phyloP scores from a whole-genome alignment of 192 early-diverging fungal genomes.

The Jimgerdemannia flammicorona region DNA sequence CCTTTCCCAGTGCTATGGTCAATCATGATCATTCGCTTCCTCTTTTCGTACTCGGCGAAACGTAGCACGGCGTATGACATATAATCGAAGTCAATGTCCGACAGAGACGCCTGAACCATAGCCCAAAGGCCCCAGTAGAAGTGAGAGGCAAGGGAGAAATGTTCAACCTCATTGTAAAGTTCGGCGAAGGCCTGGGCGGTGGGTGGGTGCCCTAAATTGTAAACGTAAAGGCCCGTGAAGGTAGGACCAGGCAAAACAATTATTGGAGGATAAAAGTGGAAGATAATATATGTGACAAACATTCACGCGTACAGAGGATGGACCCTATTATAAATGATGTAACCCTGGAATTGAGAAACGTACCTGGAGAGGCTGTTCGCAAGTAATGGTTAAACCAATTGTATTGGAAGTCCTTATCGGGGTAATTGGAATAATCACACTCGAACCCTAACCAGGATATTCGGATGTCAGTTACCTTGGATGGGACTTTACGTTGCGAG shows the following conservation, averaged over 20 bases:
- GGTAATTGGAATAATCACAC: conserved; percentile 88
- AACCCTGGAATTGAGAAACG: neutral
- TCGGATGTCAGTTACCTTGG: too few species aligned
- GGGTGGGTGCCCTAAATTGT: too few species aligned
- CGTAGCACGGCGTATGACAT: conserved; percentile 80
- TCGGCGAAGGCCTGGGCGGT: too few species aligned
- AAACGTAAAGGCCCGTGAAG: neutral
- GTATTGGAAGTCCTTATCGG: conserved; percentile 62
- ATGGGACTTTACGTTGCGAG: too few species aligned
- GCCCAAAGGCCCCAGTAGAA: conserved; percentile 89
- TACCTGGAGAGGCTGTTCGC: conserved; percentile 30
- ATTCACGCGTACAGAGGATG: neutral
- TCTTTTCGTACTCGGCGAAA: conserved; percentile 73
- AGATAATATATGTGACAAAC: neutral
- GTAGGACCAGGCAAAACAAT: neutral
- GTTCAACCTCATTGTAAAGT: conserved; percentile 74
- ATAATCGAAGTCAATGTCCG: conserved; percentile 96
- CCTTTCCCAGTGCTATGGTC: neutral
- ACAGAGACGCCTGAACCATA: conserved; percentile 78
- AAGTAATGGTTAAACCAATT: conserved; percentile 80
- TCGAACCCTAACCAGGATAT: conserved; percentile 64
- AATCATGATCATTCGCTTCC: conserved; percentile 42
- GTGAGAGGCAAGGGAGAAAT: conserved; percentile 87
- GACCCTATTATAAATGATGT: neutral
- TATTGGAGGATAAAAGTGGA: neutral